Conservation (phyloP, 2,329 filamentous ascomycete genomes). For the Neodidymelliopsis sp. region DNA sequence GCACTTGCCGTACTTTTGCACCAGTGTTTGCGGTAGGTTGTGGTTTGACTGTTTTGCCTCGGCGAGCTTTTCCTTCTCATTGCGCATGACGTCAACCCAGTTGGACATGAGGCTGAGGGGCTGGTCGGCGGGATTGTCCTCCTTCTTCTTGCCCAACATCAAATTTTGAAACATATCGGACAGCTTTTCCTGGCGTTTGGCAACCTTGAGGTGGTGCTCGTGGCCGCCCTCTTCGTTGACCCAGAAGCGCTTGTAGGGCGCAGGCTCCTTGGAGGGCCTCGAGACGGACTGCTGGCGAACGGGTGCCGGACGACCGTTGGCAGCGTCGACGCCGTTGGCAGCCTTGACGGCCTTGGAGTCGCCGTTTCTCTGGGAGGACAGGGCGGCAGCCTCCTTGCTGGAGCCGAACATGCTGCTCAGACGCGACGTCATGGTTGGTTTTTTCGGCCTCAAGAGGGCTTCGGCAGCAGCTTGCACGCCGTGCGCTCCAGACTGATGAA, state of each 20-base stretch:
- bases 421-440: conserved; percentile 54
- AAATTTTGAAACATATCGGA: conserved; percentile 89
- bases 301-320: conserved; percentile 38
- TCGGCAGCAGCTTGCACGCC: conserved; percentile 43
- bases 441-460: conserved; percentile 45
- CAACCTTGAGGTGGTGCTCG: conserved; percentile 86
- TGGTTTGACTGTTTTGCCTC: conserved; percentile 80
- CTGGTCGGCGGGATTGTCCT: conserved; percentile 72
- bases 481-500: conserved; percentile 35
- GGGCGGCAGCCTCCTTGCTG: conserved; percentile 36
- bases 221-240: conserved; percentile 73
- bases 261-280: conserved; percentile 42
- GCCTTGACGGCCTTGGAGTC: conserved; percentile 35
- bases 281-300: conserved; percentile 31
- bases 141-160: conserved; percentile 81
- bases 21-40: conserved; percentile 78
- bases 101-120: conserved; percentile 92
- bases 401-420: conserved; percentile 52
- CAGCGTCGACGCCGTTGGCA: conserved; percentile 33
- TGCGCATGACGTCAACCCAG: conserved; percentile 93
- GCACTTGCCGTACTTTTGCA: conserved; percentile 98
- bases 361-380: conserved; percentile 35
- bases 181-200: conserved; percentile 92
- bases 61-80: conserved; percentile 79
- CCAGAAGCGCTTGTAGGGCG: conserved; percentile 61